These are phyloP conservation scores for Volvariella surrecta DNA, from an alignment of 1,284 basidiomycete genomes.

Conservation along the genomic window DNA sequence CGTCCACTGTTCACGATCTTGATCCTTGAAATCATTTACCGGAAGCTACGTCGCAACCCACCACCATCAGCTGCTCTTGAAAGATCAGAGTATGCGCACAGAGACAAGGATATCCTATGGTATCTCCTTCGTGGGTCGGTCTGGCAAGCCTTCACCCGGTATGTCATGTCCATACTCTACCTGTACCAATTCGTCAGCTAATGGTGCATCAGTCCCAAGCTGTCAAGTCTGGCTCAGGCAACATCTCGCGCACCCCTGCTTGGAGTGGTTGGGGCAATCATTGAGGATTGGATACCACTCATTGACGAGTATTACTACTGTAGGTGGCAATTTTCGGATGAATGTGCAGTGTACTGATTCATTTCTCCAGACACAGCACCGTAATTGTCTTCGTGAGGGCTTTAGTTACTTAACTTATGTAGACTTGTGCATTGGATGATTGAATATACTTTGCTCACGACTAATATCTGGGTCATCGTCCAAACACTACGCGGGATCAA, in stretches of 20 bases:
- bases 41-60: conserved; percentile 58
- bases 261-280: conserved; percentile 66
- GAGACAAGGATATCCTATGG: conserved; percentile 78
- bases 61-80: conserved; percentile 56
- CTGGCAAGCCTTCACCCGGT: conserved; percentile 84
- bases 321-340: conserved; percentile 32
- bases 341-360: not conserved
- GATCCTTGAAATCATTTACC: conserved; percentile 54
- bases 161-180: conserved; percentile 13
- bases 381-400: not conserved
- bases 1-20: conserved; percentile 52
- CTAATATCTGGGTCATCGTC: too few species aligned
- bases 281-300: conserved; percentile 88
- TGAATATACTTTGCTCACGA: too few species aligned
- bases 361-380: not conserved
- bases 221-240: conserved; percentile 52
- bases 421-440: too few species aligned
- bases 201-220: conserved; percentile 58
- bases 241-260: conserved; percentile 65
- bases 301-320: conserved; percentile 97
- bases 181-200: not conserved
- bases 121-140: conserved; percentile 85
- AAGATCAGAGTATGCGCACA: conserved; percentile 70
- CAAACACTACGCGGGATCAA: too few species aligned
- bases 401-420: too few species aligned